These are phyloP conservation scores for Westerdykella aurantiaca DNA, from an alignment of 2,329 filamentous ascomycete species.

Conservation along the genomic window DNA sequence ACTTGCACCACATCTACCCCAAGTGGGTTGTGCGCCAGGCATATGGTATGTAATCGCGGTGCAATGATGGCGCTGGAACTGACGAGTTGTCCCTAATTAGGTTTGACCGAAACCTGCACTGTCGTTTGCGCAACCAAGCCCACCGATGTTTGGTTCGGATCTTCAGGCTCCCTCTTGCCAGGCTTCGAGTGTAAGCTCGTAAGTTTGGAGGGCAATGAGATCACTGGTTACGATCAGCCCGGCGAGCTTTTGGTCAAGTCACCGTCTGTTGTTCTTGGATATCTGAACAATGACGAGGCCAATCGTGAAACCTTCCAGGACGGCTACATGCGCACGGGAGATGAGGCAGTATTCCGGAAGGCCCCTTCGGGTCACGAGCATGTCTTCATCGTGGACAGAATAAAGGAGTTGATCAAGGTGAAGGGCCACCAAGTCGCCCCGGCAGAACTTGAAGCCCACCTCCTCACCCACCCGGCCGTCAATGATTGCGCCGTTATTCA, in stretches of 20 bases:
- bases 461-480: slow-evolving; percentile 69
- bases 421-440: slow-evolving; percentile 80
- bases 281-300: slow-evolving; percentile 79
- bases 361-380: slow-evolving; percentile 66
- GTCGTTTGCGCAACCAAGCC: slow-evolving; percentile 58
- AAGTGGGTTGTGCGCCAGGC: slow-evolving; percentile 63
- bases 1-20: slow-evolving; percentile 58
- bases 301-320: slow-evolving; percentile 75
- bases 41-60: slow-evolving; percentile 50
- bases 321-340: slow-evolving; percentile 75
- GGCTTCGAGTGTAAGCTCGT: slow-evolving; percentile 61
- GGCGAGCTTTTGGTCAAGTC: slow-evolving; percentile 77
- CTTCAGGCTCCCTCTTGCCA: slow-evolving; percentile 65
- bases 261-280: slow-evolving; percentile 73
- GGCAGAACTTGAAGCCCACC: slow-evolving; percentile 73
- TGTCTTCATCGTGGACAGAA: slow-evolving; percentile 76
- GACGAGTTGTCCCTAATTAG: slow-evolving; percentile 19
- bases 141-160: slow-evolving; percentile 63
- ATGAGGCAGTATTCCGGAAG: slow-evolving; percentile 68
- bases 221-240: slow-evolving; percentile 64
- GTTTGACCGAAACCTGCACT: slow-evolving; percentile 71
- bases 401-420: slow-evolving; percentile 73
- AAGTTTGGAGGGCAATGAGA: slow-evolving; percentile 61
- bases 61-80: background rate
- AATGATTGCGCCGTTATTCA: slow-evolving; percentile 74